phyloP scores from a whole-genome alignment of 257 asterid species.

The Thymus mandschuricus region DNA sequence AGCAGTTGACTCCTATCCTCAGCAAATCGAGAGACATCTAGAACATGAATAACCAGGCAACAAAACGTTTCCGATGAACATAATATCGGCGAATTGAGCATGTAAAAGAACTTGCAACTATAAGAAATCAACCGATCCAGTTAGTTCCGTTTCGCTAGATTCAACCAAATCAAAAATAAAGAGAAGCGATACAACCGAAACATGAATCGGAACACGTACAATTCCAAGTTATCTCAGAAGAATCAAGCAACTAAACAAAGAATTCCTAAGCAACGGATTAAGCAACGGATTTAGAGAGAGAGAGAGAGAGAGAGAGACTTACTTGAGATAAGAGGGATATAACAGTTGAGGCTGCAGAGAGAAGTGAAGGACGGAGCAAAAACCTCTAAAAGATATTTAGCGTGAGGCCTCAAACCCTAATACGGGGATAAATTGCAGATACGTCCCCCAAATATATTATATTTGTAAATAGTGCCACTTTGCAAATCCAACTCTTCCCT shows the following conservation, averaged over 20 bases:
- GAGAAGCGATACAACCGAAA: not conserved
- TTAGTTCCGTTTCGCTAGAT: not conserved
- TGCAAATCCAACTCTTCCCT: too few relatives aligned
- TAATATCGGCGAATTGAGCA: not conserved
- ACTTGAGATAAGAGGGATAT: not conserved
- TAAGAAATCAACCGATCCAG: not conserved
- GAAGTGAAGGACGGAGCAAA: not conserved
- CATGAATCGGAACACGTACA: not conserved
- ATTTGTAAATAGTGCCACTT: too few relatives aligned
- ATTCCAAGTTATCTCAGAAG: not conserved
- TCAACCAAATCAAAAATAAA: not conserved
- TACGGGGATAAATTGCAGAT: not conserved
- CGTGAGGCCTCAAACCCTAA: constrained; percentile 34
- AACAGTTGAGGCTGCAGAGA: not conserved
- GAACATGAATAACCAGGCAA: not conserved
- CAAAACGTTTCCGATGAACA: not conserved
- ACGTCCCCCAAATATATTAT: not conserved
- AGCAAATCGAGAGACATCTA: not conserved
- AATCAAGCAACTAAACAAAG: too few relatives aligned
- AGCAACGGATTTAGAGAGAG: not conserved
- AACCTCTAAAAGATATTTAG: not conserved
- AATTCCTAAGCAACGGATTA: not conserved
- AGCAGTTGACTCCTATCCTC: not conserved
- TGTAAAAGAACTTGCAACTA: not conserved
- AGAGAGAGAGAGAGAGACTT: not conserved